phyloP scores from a whole-genome alignment of 2,329 filamentous ascomycete species.

The Penicillium sp. region DNA sequence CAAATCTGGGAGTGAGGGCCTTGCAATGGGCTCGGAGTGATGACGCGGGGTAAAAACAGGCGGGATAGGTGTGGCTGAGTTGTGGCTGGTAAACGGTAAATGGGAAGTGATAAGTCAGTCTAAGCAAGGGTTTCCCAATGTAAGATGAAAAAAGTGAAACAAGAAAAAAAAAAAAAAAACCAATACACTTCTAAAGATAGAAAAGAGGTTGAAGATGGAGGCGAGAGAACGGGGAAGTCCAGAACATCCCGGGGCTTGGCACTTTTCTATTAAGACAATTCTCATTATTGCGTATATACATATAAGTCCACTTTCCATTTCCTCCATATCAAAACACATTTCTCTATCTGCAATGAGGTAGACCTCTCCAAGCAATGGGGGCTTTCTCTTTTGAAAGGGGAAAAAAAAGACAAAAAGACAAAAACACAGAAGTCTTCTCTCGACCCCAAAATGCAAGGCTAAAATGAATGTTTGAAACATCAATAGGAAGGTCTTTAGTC shows the following conservation, averaged over 20 bases:
- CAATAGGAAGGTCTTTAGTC: conserved; percentile 55
- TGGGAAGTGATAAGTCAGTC: neutral
- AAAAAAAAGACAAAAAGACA: neutral
- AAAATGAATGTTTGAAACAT: neutral
- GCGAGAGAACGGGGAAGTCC: conserved; percentile 14
- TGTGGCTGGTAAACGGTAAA: neutral
- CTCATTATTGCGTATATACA: conserved; percentile 1
- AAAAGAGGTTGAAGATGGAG: conserved; percentile 7
- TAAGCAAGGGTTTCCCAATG: neutral
- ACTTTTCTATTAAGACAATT: conserved; percentile 1
- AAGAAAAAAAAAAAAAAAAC: neutral
- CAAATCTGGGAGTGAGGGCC: conserved; percentile 1
- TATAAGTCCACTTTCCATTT: neutral
- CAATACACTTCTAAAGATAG: neutral
- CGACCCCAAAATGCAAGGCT: neutral
- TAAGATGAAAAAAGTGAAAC: neutral
- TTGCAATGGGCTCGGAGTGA: conserved; percentile 3
- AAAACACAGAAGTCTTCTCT: neutral
- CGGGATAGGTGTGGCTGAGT: conserved; percentile 20
- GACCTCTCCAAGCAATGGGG: neutral
- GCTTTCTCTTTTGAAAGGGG: neutral
- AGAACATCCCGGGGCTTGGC: conserved; percentile 24
- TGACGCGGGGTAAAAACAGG: conserved; percentile 23
- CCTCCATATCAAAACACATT: neutral
- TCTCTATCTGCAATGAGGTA: neutral